A percentile compares a stretch with the other conserved stretches of the same genome.
phyloP scores from a whole-genome alignment of 495 filamentous ascomycete species.

The Neurospora intermedia region DNA sequence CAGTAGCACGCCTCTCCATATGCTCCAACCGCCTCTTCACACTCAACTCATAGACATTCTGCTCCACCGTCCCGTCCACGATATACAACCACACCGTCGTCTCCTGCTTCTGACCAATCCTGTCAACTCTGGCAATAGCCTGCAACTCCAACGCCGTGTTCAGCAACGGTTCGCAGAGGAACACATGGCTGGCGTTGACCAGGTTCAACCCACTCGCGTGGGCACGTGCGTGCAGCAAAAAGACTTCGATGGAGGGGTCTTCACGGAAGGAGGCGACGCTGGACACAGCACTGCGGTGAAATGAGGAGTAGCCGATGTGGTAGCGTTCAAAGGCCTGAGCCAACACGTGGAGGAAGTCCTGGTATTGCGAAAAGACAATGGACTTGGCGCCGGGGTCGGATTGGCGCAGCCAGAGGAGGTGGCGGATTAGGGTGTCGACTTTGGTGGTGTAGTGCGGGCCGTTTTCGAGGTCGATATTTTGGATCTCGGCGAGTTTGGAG shows the following conservation, averaged over 20 bases:
- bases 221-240: slow-evolving; percentile 78
- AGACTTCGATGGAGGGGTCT: slow-evolving; percentile 67
- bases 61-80: slow-evolving; percentile 76
- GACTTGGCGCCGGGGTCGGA: slow-evolving; percentile 83
- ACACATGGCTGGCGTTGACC: slow-evolving; percentile 86
- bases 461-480: slow-evolving; percentile 57
- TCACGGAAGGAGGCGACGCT: slow-evolving; percentile 66
- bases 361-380: slow-evolving; percentile 77
- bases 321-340: slow-evolving; percentile 52
- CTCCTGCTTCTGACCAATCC: slow-evolving; percentile 77
- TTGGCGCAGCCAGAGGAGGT: slow-evolving; percentile 73
- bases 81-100: slow-evolving; percentile 97
- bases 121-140: slow-evolving; percentile 85
- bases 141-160: slow-evolving; percentile 91
- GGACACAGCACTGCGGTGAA: slow-evolving; percentile 38
- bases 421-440: slow-evolving; percentile 70
- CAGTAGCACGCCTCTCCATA: slow-evolving; percentile 32
- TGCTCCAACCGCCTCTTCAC: slow-evolving; percentile 68
- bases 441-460: slow-evolving; percentile 74
- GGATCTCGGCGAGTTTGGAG: slow-evolving; percentile 65
- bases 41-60: slow-evolving; percentile 78
- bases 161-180: slow-evolving; percentile 85
- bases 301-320: slow-evolving; percentile 58
- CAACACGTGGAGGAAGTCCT: slow-evolving; percentile 68
- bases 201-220: slow-evolving; percentile 84